Conservation (phyloP, 805 yeast species). For the Scheffersomyces spartinae region DNA sequence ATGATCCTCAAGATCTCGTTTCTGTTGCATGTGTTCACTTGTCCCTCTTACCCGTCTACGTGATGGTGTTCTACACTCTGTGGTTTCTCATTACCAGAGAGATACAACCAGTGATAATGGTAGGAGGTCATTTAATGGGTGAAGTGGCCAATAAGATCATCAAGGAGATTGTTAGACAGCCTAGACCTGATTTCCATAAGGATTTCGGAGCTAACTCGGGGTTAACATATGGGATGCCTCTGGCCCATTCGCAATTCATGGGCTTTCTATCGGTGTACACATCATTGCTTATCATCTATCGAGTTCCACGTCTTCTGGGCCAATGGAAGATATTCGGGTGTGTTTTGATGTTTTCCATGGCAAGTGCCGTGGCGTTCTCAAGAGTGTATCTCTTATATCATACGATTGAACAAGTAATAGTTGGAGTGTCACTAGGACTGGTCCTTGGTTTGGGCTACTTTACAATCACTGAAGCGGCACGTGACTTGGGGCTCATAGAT, state of each 20-base stretch:
- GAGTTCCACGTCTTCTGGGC: conserved; percentile 19
- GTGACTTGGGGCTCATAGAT: conserved; percentile 59
- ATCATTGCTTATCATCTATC: conserved; percentile 33
- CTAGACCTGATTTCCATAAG: conserved; percentile 56
- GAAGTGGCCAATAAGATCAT: conserved; percentile 62
- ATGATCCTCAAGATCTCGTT: conserved; percentile 52
- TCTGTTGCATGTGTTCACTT: conserved; percentile 57
- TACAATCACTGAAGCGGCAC: conserved; percentile 34
- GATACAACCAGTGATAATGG: conserved; percentile 71
- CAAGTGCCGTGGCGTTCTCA: conserved; percentile 46
- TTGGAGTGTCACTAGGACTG: conserved; percentile 59
- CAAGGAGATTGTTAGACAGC: conserved; percentile 53
- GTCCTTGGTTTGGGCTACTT: conserved; percentile 50
- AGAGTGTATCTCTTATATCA: conserved; percentile 77
- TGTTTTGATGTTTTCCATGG: conserved; percentile 11
- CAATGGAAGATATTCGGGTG: conserved; percentile 18
- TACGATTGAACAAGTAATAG: conserved; percentile 55
- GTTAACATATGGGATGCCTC: conserved; percentile 88
- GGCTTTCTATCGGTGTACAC: conserved; percentile 64
- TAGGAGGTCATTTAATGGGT: conserved; percentile 74
- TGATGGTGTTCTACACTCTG: conserved; percentile 68
- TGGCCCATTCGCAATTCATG: conserved; percentile 95
- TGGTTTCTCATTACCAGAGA: conserved; percentile 80
- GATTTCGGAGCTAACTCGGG: conserved; percentile 26
- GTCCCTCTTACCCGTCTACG: conserved; percentile 70